A percentile compares a stretch with the other conserved stretches of the same genome.
Evolutionary conservation across 164 flowering plant species (phyloP).

Genomic region (Vitis rupestris): DNA sequence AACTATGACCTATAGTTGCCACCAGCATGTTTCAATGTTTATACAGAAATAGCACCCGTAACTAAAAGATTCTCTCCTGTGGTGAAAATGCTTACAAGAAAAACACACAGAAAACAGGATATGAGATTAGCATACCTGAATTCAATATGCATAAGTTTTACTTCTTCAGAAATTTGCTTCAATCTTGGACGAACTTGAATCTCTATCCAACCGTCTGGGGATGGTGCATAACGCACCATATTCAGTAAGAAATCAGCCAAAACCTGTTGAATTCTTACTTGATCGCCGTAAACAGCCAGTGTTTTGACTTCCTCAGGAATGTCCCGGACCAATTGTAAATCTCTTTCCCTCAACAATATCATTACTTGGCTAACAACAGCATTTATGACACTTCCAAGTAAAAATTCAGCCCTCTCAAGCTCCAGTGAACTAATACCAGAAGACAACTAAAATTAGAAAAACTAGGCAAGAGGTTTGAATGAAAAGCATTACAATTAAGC

Average conservation of each 20-base stretch:
- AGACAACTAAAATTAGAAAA: conserved; percentile 8
- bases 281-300: conserved; percentile 77
- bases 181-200: conserved; percentile 69
- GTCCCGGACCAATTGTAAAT: conserved; percentile 75
- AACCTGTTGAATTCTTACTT: conserved; percentile 81
- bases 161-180: conserved; percentile 52
- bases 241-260: conserved; percentile 77
- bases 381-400: conserved; percentile 78
- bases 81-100: not conserved
- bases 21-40: too few relatives aligned
- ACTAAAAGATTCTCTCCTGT: too few relatives aligned
- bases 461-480: not conserved
- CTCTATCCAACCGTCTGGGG: conserved; percentile 95
- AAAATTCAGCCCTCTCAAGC: conserved; percentile 71
- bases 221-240: conserved; percentile 79
- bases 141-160: conserved; percentile 49
- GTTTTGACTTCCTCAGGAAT: conserved; percentile 89
- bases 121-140: conserved; percentile 56
- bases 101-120: not conserved
- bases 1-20: too few relatives aligned
- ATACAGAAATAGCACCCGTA: too few relatives aligned
- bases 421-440: conserved; percentile 56
- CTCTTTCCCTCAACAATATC: conserved; percentile 71
- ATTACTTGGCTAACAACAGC: conserved; percentile 94
- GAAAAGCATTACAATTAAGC: not conserved